Evolutionary conservation across 2,329 filamentous ascomycete genomes (phyloP), one percentile per base, ranked within the genome.

Genomic region (Ascochyta rabiei): DNA sequence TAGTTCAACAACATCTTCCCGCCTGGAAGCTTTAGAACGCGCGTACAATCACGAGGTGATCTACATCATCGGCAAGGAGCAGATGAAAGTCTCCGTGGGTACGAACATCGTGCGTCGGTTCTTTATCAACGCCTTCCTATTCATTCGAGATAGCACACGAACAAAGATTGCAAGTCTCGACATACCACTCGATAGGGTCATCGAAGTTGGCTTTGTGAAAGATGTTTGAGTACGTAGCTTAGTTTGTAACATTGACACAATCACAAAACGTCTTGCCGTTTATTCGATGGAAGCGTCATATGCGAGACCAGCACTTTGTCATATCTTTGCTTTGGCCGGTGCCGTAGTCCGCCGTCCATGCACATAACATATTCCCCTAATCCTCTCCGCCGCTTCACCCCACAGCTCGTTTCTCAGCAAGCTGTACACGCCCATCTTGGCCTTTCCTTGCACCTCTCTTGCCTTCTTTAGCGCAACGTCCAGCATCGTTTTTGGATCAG

Each of bases 181-280:
- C 43, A 74, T 88, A 37, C 80, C 82, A 0, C 80, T 83, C 55
- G 86, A 89, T 55, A 80, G 81, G 43, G 69, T 89, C 42, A 82
- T 89, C 16, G 87, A 89, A 74, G 85, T 89, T 16, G 87, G 87
- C 0, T 89, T 89, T 67, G 80, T 89, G 1, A 88, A 88, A 73
- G 84, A 88, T 58, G 84, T 89, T 48, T 86, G 66, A 63, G 18
- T 9, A 9, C 3, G 26, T 28, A 28, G 26, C 26, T 28, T 28
- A 28, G 26, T 28, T 3, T 28, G 10, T 28, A 28, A 28, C 3
- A 28, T 28, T 28, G 12, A 30, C 12, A 13, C 28, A 30, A 23
- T 23, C 6, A 23, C 6, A 23, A 23, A 6, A 6, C 1, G 1
- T 23, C 21, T 23, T 23, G 21, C 21, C 6, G 21, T 23, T 4